Evolutionary conservation across 371 early-diverging fungal species (phyloP).

Genomic region (Mortierella sp.): DNA sequence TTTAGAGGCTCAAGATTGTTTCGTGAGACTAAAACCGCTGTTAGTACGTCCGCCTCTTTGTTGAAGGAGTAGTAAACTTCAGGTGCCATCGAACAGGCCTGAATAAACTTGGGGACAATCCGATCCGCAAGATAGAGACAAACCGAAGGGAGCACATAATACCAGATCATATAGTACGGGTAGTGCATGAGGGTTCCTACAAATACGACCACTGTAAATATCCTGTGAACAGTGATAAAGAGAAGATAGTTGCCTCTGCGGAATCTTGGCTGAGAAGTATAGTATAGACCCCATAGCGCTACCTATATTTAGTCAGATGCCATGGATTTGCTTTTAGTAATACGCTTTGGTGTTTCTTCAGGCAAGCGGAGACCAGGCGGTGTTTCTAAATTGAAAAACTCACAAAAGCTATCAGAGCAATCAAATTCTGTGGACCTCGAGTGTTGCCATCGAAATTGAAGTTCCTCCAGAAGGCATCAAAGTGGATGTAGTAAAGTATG

Average conservation of each 20-base stretch:
- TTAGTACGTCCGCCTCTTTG: conserved; percentile 46
- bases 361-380: background rate
- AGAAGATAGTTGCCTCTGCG: conserved; percentile 31
- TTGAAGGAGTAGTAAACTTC: conserved; percentile 41
- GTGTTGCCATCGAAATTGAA: conserved; percentile 50
- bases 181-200: conserved; percentile 40
- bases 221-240: conserved; percentile 29
- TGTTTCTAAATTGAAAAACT: conserved; percentile 2
- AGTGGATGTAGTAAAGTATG: conserved; percentile 35
- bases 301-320: conserved; percentile 4
- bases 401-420: conserved; percentile 41
- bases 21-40: conserved; percentile 24
- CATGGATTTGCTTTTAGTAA: too few species aligned
- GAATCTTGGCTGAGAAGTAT: conserved; percentile 27
- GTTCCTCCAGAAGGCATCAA: conserved; percentile 28
- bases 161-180: conserved; percentile 51
- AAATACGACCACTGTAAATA: conserved; percentile 34
- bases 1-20: conserved; percentile 39
- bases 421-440: conserved; percentile 46
- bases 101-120: conserved; percentile 47
- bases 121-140: conserved; percentile 49
- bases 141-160: conserved; percentile 44
- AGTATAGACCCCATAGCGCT: conserved; percentile 16
- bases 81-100: conserved; percentile 28
- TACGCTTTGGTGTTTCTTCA: background rate